Percentiles rank a stretch among this genome's conserved stretches.
phyloP scores from a whole-genome alignment of 495 filamentous ascomycete genomes.

The Trichoderma erinaceum region DNA sequence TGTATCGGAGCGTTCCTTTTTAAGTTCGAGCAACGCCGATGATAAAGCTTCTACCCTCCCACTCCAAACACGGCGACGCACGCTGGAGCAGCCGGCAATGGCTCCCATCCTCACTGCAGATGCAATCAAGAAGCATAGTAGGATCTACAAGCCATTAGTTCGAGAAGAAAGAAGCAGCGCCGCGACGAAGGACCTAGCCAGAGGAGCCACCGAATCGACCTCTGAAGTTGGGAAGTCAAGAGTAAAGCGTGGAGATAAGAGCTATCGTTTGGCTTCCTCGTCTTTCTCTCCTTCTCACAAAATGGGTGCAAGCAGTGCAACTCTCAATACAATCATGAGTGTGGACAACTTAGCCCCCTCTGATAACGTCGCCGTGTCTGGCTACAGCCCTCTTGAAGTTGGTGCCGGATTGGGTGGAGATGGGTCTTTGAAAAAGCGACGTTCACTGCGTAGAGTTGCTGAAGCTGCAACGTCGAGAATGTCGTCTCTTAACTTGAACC shows the following conservation, averaged over 20 bases:
- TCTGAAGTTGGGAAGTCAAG: not conserved
- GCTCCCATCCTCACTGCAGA: not conserved
- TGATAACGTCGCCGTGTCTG: not conserved
- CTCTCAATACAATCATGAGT: slow-evolving; percentile 4
- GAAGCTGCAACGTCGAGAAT: slow-evolving; percentile 1
- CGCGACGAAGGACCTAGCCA: not conserved
- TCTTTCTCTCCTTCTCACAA: not conserved
- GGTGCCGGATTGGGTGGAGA: not conserved
- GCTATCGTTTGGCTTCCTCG: not conserved
- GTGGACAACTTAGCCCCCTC: not conserved
- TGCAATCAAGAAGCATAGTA: not conserved
- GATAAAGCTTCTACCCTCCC: not conserved
- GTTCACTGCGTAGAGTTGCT: not conserved
- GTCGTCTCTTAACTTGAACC: not conserved
- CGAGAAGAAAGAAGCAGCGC: not conserved
- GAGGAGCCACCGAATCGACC: not conserved
- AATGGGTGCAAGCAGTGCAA: not conserved
- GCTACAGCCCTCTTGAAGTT: not conserved
- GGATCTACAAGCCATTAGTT: not conserved
- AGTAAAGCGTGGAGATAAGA: not conserved
- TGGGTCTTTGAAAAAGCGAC: not conserved
- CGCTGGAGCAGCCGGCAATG: not conserved
- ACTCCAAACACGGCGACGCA: not conserved
- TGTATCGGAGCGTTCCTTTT: slow-evolving; percentile 30
- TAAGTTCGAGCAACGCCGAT: not conserved